A percentile compares a stretch with the other conserved stretches of the same genome.
Conservation (phyloP, 192 early-diverging fungal genomes). For the Polychytrium aggregatum region DNA sequence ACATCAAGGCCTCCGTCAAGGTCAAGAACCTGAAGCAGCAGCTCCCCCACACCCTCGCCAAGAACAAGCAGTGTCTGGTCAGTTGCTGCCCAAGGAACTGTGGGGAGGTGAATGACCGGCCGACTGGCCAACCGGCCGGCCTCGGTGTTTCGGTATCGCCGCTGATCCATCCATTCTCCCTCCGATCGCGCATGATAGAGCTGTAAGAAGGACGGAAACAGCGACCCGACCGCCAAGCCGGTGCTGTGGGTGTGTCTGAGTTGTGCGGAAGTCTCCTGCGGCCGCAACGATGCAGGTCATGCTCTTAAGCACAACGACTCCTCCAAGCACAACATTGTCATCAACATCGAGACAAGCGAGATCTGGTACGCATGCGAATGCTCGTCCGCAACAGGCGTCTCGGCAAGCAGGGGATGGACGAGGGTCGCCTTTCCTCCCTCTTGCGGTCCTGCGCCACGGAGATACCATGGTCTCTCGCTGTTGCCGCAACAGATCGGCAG, state of each 20-base stretch:
- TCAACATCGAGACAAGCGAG: constrained; percentile 11
- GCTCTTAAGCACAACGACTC: constrained; percentile 14
- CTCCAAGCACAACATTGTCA: constrained; percentile 13
- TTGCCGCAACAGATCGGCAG: background rate
- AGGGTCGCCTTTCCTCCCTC: no score
- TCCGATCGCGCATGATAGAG: no score
- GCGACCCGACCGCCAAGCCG: no score
- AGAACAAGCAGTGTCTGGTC: constrained; percentile 2
- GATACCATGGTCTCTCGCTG: background rate
- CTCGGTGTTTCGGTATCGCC: no score
- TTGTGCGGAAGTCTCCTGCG: constrained; percentile 22
- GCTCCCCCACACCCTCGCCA: constrained; percentile 6
- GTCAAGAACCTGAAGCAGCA: constrained; percentile 5
- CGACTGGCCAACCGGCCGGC: no score
- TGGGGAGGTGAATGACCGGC: no score
- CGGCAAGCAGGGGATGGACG: no score
- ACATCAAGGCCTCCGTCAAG: constrained; percentile 6
- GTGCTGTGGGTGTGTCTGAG: constrained; percentile 27
- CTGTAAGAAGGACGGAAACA: no score
- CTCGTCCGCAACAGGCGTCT: no score
- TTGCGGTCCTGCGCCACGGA: no score
- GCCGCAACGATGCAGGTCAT: constrained; percentile 21
- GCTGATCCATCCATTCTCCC: no score
- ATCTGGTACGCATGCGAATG: constrained; percentile 13
- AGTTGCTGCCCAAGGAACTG: no score